Conservation (phyloP, 768 basidiomycete genomes). For the Gymnopilus junonius region DNA sequence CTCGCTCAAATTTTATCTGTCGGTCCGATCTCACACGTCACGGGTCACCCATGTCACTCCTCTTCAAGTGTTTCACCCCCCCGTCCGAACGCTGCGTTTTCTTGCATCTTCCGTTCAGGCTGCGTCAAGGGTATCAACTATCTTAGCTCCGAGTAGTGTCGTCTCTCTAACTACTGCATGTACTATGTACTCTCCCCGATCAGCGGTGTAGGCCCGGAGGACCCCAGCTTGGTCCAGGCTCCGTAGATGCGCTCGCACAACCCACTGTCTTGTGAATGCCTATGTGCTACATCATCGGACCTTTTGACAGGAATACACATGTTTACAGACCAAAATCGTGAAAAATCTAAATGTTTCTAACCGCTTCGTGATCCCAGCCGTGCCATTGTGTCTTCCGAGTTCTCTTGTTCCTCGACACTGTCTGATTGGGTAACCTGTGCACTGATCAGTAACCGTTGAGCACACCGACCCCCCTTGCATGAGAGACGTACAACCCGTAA, state of each 20-base stretch:
- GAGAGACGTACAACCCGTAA: conserved; percentile 49
- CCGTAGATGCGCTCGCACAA: background rate
- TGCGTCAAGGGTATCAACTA: background rate
- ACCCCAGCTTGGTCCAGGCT: background rate
- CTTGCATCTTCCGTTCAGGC: background rate
- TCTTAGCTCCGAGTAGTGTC: too few species aligned
- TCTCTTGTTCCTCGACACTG: conserved; percentile 84
- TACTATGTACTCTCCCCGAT: background rate
- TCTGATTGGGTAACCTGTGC: conserved; percentile 86
- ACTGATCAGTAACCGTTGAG: background rate
- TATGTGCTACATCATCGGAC: conserved; percentile 46
- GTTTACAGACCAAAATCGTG: conserved; percentile 19
- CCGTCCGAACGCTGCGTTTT: conserved; percentile 6
- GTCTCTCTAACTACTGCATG: too few species aligned
- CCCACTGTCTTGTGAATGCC: background rate
- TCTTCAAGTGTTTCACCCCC: background rate
- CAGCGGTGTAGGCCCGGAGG: background rate
- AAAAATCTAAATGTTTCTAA: conserved; percentile 43
- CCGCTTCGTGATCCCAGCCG: conserved; percentile 75
- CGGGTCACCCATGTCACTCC: background rate
- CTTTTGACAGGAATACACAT: conserved; percentile 34
- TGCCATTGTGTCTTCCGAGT: conserved; percentile 79
- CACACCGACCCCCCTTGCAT: background rate
- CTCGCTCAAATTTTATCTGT: background rate
- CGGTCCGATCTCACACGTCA: conserved; percentile 1